A percentile compares a stretch with the other conserved stretches of the same genome.
These are phyloP conservation scores for Dissophora ornata DNA, from an alignment of 192 early-diverging fungal genomes.

Conservation along the genomic window DNA sequence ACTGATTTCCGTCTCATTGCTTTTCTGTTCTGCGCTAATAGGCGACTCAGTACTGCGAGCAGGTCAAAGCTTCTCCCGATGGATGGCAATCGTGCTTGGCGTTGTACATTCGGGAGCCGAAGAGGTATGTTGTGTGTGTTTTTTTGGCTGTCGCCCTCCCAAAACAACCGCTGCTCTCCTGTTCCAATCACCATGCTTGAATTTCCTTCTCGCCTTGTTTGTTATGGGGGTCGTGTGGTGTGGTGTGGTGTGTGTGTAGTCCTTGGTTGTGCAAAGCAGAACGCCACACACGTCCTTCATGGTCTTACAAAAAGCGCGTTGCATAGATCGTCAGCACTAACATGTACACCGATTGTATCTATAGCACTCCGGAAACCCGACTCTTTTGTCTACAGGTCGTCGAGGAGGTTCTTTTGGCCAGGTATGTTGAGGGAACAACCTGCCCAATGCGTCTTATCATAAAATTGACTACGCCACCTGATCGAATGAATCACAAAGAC, in stretches of 20 bases:
- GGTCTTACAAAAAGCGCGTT: background rate
- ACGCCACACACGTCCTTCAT: too few species aligned
- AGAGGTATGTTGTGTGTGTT: slow-evolving; percentile 60
- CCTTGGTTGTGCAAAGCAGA: too few species aligned
- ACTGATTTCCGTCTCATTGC: background rate
- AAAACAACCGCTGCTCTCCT: slow-evolving; percentile 20
- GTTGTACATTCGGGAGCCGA: slow-evolving; percentile 81
- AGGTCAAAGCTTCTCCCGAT: slow-evolving; percentile 77
- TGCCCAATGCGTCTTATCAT: background rate
- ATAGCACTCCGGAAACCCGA: slow-evolving; percentile 79
- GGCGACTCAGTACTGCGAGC: slow-evolving; percentile 87
- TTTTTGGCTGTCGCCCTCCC: background rate
- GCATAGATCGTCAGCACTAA: background rate
- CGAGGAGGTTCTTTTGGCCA: slow-evolving; percentile 73
- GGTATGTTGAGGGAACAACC: slow-evolving; percentile 46
- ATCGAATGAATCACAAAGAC: slow-evolving; percentile 26
- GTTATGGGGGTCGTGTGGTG: slow-evolving; percentile 8
- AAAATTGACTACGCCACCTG: slow-evolving; percentile 30
- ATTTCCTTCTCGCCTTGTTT: slow-evolving; percentile 15
- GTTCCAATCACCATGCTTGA: slow-evolving; percentile 33
- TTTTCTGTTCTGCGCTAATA: slow-evolving; percentile 41
- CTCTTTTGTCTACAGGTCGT: slow-evolving; percentile 88
- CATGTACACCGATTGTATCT: background rate
- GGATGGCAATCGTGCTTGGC: slow-evolving; percentile 90
- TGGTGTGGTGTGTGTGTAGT: background rate